Percentiles rank a stretch among this genome's conserved stretches.
Conservation (phyloP, 208 protist genomes). For the Sergeia podlipaevii region DNA sequence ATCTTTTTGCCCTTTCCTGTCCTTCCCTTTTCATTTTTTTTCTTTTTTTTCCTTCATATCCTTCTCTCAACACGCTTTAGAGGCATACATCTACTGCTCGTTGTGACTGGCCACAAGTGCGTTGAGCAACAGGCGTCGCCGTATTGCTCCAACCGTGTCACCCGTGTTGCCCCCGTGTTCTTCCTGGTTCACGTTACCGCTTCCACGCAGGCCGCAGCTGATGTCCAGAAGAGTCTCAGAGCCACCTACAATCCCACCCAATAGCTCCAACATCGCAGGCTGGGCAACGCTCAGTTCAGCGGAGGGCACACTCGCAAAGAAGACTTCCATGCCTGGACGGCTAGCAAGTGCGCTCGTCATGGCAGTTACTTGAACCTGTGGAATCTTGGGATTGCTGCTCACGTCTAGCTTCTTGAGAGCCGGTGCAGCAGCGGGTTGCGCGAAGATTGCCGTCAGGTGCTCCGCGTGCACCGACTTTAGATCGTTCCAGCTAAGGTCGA, state of each 20-base stretch:
- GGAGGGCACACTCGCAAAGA: slow-evolving; percentile 19
- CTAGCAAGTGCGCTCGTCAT: slow-evolving; percentile 15
- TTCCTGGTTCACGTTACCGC: slow-evolving; percentile 8
- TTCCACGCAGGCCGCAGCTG: slow-evolving; percentile 23
- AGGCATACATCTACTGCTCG: not conserved
- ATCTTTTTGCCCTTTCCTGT: too few species aligned
- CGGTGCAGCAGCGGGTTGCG: slow-evolving; percentile 5
- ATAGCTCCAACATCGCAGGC: slow-evolving; percentile 15
- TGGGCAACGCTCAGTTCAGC: not conserved
- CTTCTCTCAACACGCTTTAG: too few species aligned
- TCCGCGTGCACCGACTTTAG: slow-evolving; percentile 44
- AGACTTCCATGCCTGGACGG: slow-evolving; percentile 21
- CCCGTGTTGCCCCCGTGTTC: not conserved
- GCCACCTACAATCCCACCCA: slow-evolving; percentile 2
- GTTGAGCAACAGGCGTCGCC: slow-evolving; percentile 29
- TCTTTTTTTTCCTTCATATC: too few species aligned
- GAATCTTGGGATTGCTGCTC: slow-evolving; percentile 39
- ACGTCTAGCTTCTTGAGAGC: slow-evolving; percentile 26
- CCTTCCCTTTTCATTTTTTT: too few species aligned
- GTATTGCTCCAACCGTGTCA: slow-evolving; percentile 17
- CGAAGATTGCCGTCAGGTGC: slow-evolving; percentile 16
- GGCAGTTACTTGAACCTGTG: slow-evolving; percentile 12
- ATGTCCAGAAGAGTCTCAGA: slow-evolving; percentile 27
- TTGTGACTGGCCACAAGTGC: slow-evolving; percentile 19
- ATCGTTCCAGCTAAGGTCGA: slow-evolving; percentile 78